Evolutionary conservation across 805 yeast genomes (phyloP).

Genomic region (Saccharomycopsis sp.): DNA sequence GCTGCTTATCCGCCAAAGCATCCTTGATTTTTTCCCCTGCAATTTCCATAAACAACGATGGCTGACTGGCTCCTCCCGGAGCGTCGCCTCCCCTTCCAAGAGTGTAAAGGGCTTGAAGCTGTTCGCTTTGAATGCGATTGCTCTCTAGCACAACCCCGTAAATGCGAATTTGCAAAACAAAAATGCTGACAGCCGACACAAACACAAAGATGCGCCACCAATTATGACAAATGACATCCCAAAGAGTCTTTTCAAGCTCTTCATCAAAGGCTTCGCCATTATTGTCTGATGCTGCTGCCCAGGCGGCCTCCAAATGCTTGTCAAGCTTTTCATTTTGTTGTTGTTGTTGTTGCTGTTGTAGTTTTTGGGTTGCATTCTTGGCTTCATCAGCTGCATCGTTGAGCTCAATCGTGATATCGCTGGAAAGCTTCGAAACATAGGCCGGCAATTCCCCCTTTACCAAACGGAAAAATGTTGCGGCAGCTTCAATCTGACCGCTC

Average conservation of each 20-base stretch:
- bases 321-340: too few species aligned
- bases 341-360: too few species aligned
- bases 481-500: slow-evolving; percentile 66
- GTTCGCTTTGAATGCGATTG: slow-evolving; percentile 4
- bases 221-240: slow-evolving; percentile 15
- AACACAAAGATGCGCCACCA: too few species aligned
- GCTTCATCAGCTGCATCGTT: background rate
- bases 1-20: background rate
- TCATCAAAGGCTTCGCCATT: slow-evolving; percentile 14
- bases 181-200: too few species aligned
- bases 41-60: too few species aligned
- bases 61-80: background rate
- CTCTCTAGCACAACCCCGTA: slow-evolving; percentile 6
- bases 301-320: too few species aligned
- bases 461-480: slow-evolving; percentile 40
- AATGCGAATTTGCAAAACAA: slow-evolving; percentile 9
- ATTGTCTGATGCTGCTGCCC: too few species aligned
- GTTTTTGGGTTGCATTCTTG: too few species aligned
- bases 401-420: background rate
- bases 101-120: background rate
- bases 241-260: slow-evolving; percentile 17
- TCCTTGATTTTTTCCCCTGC: too few species aligned
- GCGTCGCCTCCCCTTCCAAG: background rate
- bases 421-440: background rate
- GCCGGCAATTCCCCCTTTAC: slow-evolving; percentile 21